Evolutionary conservation across 2,329 filamentous ascomycete species (phyloP).

Genomic region (Neurospora sp.): DNA sequence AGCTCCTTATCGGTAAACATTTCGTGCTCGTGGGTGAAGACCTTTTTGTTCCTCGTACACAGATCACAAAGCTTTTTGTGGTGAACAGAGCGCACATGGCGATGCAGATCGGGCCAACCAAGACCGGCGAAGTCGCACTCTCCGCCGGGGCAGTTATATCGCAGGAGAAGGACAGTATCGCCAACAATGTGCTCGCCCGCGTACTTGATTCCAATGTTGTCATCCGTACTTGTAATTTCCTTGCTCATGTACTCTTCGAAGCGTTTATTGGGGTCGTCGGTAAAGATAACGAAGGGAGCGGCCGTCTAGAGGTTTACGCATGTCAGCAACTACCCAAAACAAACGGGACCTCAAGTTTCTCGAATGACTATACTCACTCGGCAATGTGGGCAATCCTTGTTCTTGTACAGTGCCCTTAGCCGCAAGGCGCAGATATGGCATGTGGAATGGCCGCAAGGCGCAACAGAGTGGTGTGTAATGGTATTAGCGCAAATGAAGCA

Average conservation of each 20-base stretch:
- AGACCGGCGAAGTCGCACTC: constrained; percentile 75
- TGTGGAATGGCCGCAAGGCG: constrained; percentile 91
- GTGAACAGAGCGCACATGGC: constrained; percentile 77
- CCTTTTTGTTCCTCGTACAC: constrained; percentile 88
- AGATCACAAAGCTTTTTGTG: constrained; percentile 86
- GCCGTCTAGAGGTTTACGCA: constrained; percentile 34
- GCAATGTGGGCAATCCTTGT: constrained; percentile 92
- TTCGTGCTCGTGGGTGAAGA: constrained; percentile 96
- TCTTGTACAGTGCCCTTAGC: constrained; percentile 90
- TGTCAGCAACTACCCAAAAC: background rate
- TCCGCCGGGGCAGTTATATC: constrained; percentile 88
- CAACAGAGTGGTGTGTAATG: constrained; percentile 77
- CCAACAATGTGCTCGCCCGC: constrained; percentile 82
- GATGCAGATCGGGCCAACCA: constrained; percentile 45
- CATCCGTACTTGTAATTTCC: constrained; percentile 71
- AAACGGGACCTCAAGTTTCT: background rate
- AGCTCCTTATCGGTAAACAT: constrained; percentile 76
- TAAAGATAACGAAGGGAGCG: constrained; percentile 83
- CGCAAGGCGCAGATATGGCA: constrained; percentile 93
- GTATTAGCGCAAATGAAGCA: constrained; percentile 97
- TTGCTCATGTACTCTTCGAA: constrained; percentile 71
- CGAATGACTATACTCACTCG: constrained; percentile 46
- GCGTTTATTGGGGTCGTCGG: constrained; percentile 69
- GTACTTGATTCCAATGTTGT: constrained; percentile 85
- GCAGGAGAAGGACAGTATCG: constrained; percentile 76